Conservation (phyloP, 1,284 basidiomycete species). For the Taiwanofungus camphoratus region DNA sequence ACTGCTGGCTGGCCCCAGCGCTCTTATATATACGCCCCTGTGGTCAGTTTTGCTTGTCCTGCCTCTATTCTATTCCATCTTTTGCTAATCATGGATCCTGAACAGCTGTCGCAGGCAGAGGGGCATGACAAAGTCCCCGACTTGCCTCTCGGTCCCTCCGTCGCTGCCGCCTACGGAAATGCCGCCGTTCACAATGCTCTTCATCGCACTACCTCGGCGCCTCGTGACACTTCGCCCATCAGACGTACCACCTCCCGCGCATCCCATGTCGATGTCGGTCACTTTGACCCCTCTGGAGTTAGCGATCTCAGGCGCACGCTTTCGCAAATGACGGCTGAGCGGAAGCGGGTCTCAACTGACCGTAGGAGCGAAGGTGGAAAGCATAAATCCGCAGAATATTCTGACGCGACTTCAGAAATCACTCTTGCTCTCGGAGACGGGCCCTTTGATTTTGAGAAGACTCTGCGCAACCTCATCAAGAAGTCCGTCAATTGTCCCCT, state of each 20-base stretch:
- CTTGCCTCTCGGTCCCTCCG: conserved; percentile 14
- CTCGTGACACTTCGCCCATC: too few species aligned
- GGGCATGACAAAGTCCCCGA: conserved; percentile 18
- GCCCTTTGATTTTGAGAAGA: conserved; percentile 38
- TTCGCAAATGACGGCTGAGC: conserved; percentile 14
- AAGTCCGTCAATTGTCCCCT: conserved; percentile 25
- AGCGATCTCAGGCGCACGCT: conserved; percentile 25
- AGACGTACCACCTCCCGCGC: neutral
- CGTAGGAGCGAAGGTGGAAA: neutral
- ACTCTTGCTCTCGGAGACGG: conserved; percentile 18
- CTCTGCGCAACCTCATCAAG: conserved; percentile 27
- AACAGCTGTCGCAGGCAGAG: conserved; percentile 15
- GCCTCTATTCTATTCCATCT: neutral
- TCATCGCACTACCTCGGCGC: neutral
- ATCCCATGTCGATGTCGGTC: conserved; percentile 16
- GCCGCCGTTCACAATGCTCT: conserved; percentile 13
- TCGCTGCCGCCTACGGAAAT: conserved; percentile 14
- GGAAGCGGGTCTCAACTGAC: conserved; percentile 7
- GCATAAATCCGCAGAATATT: neutral
- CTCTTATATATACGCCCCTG: neutral
- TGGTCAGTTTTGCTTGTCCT: neutral
- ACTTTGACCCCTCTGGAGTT: conserved; percentile 30
- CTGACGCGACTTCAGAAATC: conserved; percentile 4
- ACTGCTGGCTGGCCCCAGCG: too few species aligned
- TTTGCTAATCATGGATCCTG: conserved; percentile 13